Evolutionary conservation across 108 stramenopile species (phyloP).

Genomic region (Licmophora abbreviata): DNA sequence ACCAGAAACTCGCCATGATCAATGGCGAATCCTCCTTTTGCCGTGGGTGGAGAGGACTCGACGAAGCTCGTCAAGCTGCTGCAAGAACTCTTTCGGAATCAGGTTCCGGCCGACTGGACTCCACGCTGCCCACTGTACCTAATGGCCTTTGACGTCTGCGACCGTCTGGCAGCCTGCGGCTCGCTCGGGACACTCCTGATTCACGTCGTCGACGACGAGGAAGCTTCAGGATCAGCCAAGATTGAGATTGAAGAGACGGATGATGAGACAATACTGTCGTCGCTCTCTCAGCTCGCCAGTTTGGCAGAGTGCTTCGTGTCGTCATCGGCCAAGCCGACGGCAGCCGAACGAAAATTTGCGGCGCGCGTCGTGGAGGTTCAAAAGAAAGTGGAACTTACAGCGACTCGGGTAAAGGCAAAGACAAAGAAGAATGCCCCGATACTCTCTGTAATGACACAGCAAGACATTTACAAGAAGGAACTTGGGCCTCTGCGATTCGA

Average conservation of each 20-base stretch:
- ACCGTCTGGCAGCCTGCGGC: too few species aligned
- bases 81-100: not conserved
- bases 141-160: not conserved
- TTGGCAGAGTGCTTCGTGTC: not conserved
- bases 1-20: not conserved
- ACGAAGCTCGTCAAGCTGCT: not conserved
- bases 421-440: not conserved
- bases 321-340: not conserved
- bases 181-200: not conserved
- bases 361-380: not conserved
- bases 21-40: not conserved
- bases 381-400: not conserved
- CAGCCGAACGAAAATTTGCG: not conserved
- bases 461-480: not conserved
- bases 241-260: not conserved
- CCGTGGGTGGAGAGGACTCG: not conserved
- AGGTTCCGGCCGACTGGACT: conserved; percentile 1
- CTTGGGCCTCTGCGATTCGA: not conserved
- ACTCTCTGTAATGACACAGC: conserved; percentile 1
- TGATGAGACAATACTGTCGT: conserved; percentile 1
- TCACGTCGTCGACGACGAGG: not conserved
- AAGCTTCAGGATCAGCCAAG: not conserved
- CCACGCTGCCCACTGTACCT: not conserved
- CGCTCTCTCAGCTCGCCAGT: conserved; percentile 9
- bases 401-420: conserved; percentile 1